These are phyloP conservation scores for Rhodocollybia butyracea DNA, from an alignment of 768 basidiomycete species.

Conservation along the genomic window DNA sequence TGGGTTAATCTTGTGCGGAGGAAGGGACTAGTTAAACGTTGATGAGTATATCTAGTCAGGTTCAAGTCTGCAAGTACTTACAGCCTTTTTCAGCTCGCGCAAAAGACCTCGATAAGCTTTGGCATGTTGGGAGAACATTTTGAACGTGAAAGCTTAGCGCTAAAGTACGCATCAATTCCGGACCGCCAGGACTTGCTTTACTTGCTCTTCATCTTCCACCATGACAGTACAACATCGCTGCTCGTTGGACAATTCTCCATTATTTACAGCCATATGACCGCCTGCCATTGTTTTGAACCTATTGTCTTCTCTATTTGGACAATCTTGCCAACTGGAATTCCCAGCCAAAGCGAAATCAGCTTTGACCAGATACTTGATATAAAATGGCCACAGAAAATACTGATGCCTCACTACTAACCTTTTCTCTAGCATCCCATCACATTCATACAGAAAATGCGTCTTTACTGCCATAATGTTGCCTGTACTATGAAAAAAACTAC, in stretches of 20 bases:
- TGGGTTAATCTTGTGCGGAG: constrained; percentile 35
- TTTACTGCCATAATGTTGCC: background rate
- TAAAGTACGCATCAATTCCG: background rate
- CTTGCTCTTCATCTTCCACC: background rate
- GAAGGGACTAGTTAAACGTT: constrained; percentile 23
- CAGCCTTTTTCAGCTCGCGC: constrained; percentile 52
- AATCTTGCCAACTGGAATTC: background rate
- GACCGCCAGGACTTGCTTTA: background rate
- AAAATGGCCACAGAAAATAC: background rate
- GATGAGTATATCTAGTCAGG: background rate
- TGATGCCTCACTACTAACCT: background rate
- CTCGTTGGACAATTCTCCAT: background rate
- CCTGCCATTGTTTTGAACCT: too few species aligned
- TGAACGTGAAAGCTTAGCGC: background rate
- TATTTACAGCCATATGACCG: too few species aligned
- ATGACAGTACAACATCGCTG: background rate
- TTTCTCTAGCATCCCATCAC: background rate
- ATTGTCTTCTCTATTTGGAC: background rate
- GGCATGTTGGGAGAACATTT: constrained; percentile 27
- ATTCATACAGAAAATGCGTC: background rate
- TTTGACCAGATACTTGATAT: background rate
- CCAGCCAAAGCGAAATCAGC: constrained; percentile 1
- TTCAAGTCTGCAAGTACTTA: constrained; percentile 23
- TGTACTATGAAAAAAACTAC: background rate
- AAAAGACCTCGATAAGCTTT: constrained; percentile 48